Evolutionary conservation across 2,329 filamentous ascomycete genomes (phyloP), one percentile per base, ranked within the genome.

Genomic region (Colletotrichum phormii): DNA sequence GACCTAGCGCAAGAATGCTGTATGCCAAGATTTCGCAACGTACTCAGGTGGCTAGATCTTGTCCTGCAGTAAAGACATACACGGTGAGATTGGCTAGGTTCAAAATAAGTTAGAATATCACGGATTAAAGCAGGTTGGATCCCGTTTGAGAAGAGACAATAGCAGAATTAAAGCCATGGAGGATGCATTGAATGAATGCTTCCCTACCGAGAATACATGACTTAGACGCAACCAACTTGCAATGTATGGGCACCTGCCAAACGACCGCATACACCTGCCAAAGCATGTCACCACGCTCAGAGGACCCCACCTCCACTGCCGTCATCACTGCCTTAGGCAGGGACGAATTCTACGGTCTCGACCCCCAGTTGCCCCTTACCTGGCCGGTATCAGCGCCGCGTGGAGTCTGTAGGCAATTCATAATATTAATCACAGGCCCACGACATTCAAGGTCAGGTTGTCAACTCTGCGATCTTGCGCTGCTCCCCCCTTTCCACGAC

Each of bases 251-350:
- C 60, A 63, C n/a, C 60, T 63, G 60, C 24, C 60, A 63, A 18
- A 13, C 6, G 4, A 35, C 18, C n/a, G 11, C 2, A 46, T 42
- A 11, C 60, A 63, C 37, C 60, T 63, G 60, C 18, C 60, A 63
- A 18, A n/a, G 60, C 60, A 63, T 46, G n/a, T 35, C n/a, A 58
- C 37, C 26, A 51, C 58, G 22, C 46, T 64, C 60, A 61, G 22
- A 31, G 53, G 26, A 64, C 70, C 66, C 70, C 70, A 72, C 70
- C 54, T 70, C 22, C 33, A 49, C 60, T 64, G 46, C 70, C 70
- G 66, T 72, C 66, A 72, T 72, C 54, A 72, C 54, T 72, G 70
- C 70, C 70, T 72, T 60, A 72, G 70, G 70, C 70, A 72, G 59
- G 70, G 66, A 72, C 66, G 13, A 49, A 53, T 57, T 64, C 31